Conservation (phyloP, 2,329 filamentous ascomycete genomes). For the Verticillium isaacii region DNA sequence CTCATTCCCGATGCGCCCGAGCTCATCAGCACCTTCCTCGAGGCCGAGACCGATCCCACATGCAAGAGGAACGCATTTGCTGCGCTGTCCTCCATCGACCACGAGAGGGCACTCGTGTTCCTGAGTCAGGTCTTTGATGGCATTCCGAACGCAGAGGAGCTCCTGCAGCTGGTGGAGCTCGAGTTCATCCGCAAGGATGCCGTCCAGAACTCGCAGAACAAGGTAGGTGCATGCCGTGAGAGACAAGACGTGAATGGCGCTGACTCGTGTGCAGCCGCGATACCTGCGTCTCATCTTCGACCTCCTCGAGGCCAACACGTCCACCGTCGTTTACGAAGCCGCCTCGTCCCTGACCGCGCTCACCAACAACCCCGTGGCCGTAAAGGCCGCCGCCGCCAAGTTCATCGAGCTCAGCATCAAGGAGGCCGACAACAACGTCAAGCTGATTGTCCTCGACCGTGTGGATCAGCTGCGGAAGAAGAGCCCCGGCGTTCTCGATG, state of each 20-base stretch:
- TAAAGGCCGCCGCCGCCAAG: constrained; percentile 92
- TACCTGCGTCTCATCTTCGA: constrained; percentile 96
- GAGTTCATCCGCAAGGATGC: constrained; percentile 98
- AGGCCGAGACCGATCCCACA: constrained; percentile 85
- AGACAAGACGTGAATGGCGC: no score
- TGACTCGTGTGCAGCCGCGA: constrained; percentile 53
- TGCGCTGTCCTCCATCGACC: constrained; percentile 83
- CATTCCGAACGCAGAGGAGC: constrained; percentile 88
- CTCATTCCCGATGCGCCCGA: constrained; percentile 95
- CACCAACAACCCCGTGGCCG: constrained; percentile 93
- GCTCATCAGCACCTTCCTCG: constrained; percentile 83
- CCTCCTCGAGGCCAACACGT: constrained; percentile 84
- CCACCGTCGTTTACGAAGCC: constrained; percentile 95
- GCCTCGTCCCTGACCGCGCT: constrained; percentile 90
- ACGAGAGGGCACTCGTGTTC: constrained; percentile 87
- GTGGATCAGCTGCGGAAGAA: constrained; percentile 83
- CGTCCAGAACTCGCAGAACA: constrained; percentile 90
- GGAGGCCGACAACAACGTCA: constrained; percentile 98
- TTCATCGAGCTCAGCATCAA: constrained; percentile 97
- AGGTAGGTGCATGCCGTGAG: constrained; percentile 47
- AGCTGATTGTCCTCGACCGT: constrained; percentile 93
- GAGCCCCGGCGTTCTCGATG: constrained; percentile 88
- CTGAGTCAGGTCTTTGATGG: constrained; percentile 86
- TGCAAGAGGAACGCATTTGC: constrained; percentile 98
- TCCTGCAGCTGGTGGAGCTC: constrained; percentile 87